Percentiles rank a stretch among this genome's conserved stretches.
phyloP scores from a whole-genome alignment of 257 asterid genomes.

The Nicotiana undulata region DNA sequence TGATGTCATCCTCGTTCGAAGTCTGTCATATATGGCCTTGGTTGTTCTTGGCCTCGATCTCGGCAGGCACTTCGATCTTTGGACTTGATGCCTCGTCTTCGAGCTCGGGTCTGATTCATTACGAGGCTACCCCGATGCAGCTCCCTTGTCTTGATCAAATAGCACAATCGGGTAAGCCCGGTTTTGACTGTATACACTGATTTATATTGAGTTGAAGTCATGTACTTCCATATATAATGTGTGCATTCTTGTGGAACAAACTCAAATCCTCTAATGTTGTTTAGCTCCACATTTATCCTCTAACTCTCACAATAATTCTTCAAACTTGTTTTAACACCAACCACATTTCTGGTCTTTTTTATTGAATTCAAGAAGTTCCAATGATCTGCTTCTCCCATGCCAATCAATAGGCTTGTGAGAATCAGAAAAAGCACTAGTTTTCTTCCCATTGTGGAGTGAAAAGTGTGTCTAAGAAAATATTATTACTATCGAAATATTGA shows the following conservation, averaged over 20 bases:
- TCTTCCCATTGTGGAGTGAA: slow-evolving; percentile 18
- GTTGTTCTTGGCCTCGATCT: too few relatives aligned
- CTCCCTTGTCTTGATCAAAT: too few relatives aligned
- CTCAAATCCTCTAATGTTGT: slow-evolving; percentile 35
- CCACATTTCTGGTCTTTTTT: neutral
- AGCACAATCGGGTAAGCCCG: too few relatives aligned
- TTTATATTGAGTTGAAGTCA: slow-evolving; percentile 40
- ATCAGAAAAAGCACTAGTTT: slow-evolving; percentile 10
- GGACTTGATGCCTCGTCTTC: too few relatives aligned
- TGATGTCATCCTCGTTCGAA: too few relatives aligned
- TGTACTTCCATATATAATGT: slow-evolving; percentile 27
- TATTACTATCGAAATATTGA: too few relatives aligned
- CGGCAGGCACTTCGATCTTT: too few relatives aligned
- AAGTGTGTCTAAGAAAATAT: too few relatives aligned
- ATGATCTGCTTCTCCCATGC: slow-evolving; percentile 19
- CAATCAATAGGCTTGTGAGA: slow-evolving; percentile 14
- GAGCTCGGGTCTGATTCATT: too few relatives aligned
- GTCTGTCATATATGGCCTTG: too few relatives aligned
- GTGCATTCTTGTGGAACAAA: slow-evolving; percentile 42
- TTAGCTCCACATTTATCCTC: slow-evolving; percentile 41
- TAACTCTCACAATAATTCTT: slow-evolving; percentile 51
- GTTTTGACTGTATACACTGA: neutral
- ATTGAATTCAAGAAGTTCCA: slow-evolving; percentile 35
- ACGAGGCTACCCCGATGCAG: too few relatives aligned
- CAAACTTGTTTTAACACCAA: slow-evolving; percentile 15